Conservation (phyloP, 2,329 filamentous ascomycete genomes). For the Pseudogymnoascus sp. region DNA sequence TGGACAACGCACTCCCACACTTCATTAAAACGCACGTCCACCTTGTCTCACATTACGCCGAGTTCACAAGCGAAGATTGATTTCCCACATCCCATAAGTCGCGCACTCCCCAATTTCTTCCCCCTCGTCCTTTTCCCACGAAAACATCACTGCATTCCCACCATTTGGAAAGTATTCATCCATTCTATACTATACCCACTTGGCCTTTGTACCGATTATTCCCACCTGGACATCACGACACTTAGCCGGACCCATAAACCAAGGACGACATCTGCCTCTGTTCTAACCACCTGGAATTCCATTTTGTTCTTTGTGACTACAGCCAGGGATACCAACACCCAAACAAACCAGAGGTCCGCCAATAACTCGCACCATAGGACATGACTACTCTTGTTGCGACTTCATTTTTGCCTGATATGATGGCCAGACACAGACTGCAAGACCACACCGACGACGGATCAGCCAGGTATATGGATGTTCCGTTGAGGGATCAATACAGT, state of each 20-base stretch:
- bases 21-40: slow-evolving; percentile 7
- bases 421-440: slow-evolving; percentile 10
- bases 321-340: slow-evolving; percentile 7
- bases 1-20: slow-evolving; percentile 7
- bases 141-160: not conserved
- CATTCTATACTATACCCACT: slow-evolving; percentile 4
- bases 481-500: slow-evolving; percentile 5
- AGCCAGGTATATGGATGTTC: not conserved
- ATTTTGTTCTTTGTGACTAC: slow-evolving; percentile 7
- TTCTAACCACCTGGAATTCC: slow-evolving; percentile 9
- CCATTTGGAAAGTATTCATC: slow-evolving; percentile 6
- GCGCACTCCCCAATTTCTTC: slow-evolving; percentile 4
- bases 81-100: slow-evolving; percentile 9
- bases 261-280: slow-evolving; percentile 1
- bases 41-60: slow-evolving; percentile 1
- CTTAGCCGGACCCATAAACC: not conserved
- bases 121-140: not conserved
- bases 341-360: not conserved
- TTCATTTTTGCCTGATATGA: slow-evolving; percentile 7
- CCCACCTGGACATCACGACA: not conserved
- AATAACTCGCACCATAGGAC: not conserved
- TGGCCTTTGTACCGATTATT: slow-evolving; percentile 6
- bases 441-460: not conserved
- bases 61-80: not conserved
- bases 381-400: slow-evolving; percentile 5